These are phyloP conservation scores for Xylariaceae sp. DNA, from an alignment of 2,329 filamentous ascomycete species.

Conservation along the genomic window DNA sequence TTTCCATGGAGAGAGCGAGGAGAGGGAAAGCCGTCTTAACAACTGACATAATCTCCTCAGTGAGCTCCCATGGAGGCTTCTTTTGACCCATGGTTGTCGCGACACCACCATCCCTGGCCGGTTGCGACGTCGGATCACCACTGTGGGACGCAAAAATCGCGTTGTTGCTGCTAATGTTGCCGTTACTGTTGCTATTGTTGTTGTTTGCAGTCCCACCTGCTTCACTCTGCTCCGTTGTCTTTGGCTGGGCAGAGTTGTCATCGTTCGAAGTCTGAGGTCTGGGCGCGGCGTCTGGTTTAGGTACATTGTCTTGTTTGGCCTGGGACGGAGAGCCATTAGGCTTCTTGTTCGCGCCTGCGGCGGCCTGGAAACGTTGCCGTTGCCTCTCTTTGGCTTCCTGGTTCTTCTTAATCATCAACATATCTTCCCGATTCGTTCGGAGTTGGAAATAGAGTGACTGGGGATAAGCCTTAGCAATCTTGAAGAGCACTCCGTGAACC, in stretches of 20 bases:
- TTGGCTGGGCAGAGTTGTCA: constrained; percentile 38
- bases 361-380: constrained; percentile 45
- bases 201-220: constrained; percentile 19
- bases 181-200: too few relatives aligned
- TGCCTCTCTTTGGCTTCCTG: constrained; percentile 69
- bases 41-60: constrained; percentile 90
- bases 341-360: constrained; percentile 39
- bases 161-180: constrained; percentile 10
- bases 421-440: constrained; percentile 88
- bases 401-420: constrained; percentile 83
- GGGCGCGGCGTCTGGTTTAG: constrained; percentile 37
- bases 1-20: constrained; percentile 95
- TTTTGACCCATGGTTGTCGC: constrained; percentile 40
- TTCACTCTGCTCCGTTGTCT: constrained; percentile 40
- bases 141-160: constrained; percentile 20
- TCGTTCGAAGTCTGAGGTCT: constrained; percentile 49
- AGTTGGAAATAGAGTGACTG: constrained; percentile 95
- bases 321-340: constrained; percentile 44
- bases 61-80: constrained; percentile 92
- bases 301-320: constrained; percentile 50
- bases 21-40: constrained; percentile 97
- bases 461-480: constrained; percentile 92
- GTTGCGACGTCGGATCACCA: constrained; percentile 25
- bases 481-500: constrained; percentile 78
- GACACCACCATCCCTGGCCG: constrained; percentile 29